Base-by-base conservation (phyloP, 2,329 filamentous ascomycete genomes). In the Fusarium tanahbumbuense region DNA sequence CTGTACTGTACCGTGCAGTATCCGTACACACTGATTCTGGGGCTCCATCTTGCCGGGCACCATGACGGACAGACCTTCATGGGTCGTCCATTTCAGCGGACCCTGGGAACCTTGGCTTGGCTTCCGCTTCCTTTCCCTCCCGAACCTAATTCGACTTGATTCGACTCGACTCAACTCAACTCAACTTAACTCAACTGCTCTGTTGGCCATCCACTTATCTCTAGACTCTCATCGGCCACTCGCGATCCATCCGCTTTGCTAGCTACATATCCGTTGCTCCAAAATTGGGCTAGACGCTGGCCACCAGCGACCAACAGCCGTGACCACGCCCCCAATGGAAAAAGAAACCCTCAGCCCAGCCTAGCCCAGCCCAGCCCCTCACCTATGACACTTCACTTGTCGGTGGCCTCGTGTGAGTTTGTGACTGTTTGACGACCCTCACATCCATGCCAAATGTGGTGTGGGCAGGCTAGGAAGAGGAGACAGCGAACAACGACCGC, bases 271-370 rank as follows among this genome's bases (percentile, higher is more conserved):
- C 54, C 59, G 47, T 62, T 62, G 68, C 68, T 65, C 66, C 56
- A 75, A 60, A 60, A 73, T 75, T 66, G 44, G 65, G 65, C 73
- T 75, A 75, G 73, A 64, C 68, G 72, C 70, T 69, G 60, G 60
- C 58, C 61, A 52, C 65, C 65, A 72, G 67, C 58, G 67, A 68
- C 73, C 73, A 75, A 72, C 71, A 72, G 67, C 48, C 50, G 60
- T 60, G 64, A 48, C 64, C 68, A 53, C 60, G 56, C 53, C 68
- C 65, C 64, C 64, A 63, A 58, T 67, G 34, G 37, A 18, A 60
- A 64, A 37, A 54, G 28, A 28, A 59, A 41, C 49, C 49, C 50
- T 50, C 47, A 72, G 60, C 57, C 69, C 63, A 73, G 32, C 32
- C 32, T n/a, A 37, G 32, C 32, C 32, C 32, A 37, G 70, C 70